Conservation (phyloP, 768 basidiomycete species). For the Suillus clintonianus region DNA sequence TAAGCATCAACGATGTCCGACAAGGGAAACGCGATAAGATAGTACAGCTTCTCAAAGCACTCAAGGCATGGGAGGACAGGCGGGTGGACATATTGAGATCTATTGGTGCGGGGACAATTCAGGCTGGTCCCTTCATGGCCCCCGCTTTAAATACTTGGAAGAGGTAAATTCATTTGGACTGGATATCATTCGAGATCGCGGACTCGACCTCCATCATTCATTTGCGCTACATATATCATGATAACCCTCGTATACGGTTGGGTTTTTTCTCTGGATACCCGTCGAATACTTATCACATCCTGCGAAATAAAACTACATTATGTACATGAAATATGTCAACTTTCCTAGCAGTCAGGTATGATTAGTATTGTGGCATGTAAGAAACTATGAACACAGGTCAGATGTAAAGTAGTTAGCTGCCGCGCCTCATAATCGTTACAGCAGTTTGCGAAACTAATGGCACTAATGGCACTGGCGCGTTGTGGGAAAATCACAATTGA, state of each 20-base stretch:
- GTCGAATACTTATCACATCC: neutral
- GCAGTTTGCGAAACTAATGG: too few relatives aligned
- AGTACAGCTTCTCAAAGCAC: constrained; percentile 71
- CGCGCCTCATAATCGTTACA: too few relatives aligned
- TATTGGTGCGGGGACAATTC: constrained; percentile 42
- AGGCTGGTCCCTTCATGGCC: constrained; percentile 15
- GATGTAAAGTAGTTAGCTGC: too few relatives aligned
- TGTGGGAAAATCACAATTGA: too few relatives aligned
- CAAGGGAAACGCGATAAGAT: constrained; percentile 83
- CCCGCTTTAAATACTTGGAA: constrained; percentile 1
- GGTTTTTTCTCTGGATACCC: constrained; percentile 10
- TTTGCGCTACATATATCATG: constrained; percentile 14
- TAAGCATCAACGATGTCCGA: constrained; percentile 92
- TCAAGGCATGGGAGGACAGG: constrained; percentile 84
- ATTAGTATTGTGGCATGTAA: neutral
- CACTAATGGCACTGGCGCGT: too few relatives aligned
- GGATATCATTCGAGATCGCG: constrained; percentile 5
- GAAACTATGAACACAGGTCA: neutral
- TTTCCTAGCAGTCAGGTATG: neutral
- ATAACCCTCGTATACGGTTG: constrained; percentile 1
- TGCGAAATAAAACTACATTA: neutral
- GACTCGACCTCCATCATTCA: constrained; percentile 20
- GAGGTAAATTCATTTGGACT: neutral
- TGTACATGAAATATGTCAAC: neutral
- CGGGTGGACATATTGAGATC: constrained; percentile 54